Percentiles rank a stretch among this genome's conserved stretches.
Evolutionary conservation across 2,329 filamentous ascomycete species (phyloP).

Genomic region (Coccinonectria pachysandricola): DNA sequence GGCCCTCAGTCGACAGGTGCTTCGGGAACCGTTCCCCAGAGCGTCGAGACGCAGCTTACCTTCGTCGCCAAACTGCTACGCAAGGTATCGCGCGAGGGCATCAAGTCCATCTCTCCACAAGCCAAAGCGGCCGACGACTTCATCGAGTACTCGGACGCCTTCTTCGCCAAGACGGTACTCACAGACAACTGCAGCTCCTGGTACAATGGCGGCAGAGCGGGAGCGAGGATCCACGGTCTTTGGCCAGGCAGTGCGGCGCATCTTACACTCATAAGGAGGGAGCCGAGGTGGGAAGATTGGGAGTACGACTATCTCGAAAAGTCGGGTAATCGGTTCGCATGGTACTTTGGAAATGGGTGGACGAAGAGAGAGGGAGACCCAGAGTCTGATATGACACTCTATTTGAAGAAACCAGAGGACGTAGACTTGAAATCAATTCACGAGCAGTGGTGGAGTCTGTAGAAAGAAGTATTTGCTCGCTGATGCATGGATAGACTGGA

Average conservation of each 20-base stretch:
- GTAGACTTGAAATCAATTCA: conserved; percentile 53
- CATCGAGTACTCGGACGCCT: conserved; percentile 45
- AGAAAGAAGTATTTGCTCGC: no score
- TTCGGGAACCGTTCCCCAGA: conserved; percentile 57
- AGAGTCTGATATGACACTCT: conserved; percentile 50
- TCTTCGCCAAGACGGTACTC: conserved; percentile 44
- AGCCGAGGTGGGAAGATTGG: conserved; percentile 48
- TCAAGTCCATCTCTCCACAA: conserved; percentile 49
- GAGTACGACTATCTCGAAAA: conserved; percentile 36
- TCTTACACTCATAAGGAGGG: conserved; percentile 44
- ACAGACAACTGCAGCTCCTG: conserved; percentile 57
- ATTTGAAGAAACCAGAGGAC: conserved; percentile 45
- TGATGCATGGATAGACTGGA: no score
- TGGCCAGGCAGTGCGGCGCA: conserved; percentile 61
- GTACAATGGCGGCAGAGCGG: conserved; percentile 58
- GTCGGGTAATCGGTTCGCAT: conserved; percentile 44
- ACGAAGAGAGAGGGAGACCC: conserved; percentile 47
- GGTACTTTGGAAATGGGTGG: conserved; percentile 58
- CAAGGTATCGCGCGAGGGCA: conserved; percentile 55
- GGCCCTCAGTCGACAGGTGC: conserved; percentile 50
- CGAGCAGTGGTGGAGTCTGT: conserved; percentile 54
- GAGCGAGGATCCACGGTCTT: conserved; percentile 53
- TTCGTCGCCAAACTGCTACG: conserved; percentile 58
- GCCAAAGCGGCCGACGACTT: conserved; percentile 54
- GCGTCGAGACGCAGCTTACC: conserved; percentile 53